Percentiles rank a stretch among this genome's conserved stretches.
Evolutionary conservation across 2,329 filamentous ascomycete genomes (phyloP).

Genomic region (Pestalotiopsis sp.): DNA sequence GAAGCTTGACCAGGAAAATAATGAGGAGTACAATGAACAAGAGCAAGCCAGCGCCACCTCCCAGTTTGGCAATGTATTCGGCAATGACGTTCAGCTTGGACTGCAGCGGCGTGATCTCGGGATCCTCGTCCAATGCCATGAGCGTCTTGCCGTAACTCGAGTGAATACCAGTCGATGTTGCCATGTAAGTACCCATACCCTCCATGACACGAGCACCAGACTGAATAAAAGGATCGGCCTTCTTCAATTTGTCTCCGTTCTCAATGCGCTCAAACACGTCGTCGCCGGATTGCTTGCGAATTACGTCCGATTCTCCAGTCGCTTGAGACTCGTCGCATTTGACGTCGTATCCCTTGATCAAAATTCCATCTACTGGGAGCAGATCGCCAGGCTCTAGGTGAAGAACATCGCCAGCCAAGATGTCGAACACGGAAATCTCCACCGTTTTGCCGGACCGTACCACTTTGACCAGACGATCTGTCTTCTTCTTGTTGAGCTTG

Average conservation of each 20-base stretch:
- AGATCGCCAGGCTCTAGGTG: conserved; percentile 76
- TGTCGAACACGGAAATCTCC: conserved; percentile 69
- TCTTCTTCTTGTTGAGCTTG: conserved; percentile 77
- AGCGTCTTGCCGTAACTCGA: conserved; percentile 77
- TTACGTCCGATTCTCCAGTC: conserved; percentile 77
- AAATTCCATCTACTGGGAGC: conserved; percentile 72
- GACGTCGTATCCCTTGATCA: conserved; percentile 72
- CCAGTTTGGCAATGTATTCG: conserved; percentile 76
- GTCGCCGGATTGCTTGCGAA: conserved; percentile 68
- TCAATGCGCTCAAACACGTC: conserved; percentile 72
- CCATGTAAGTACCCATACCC: conserved; percentile 73
- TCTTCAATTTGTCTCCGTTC: conserved; percentile 64
- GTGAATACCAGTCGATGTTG: conserved; percentile 72
- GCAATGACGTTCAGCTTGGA: conserved; percentile 75
- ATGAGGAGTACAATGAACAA: conserved; percentile 87
- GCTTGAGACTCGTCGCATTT: conserved; percentile 79
- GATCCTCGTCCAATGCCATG: conserved; percentile 72
- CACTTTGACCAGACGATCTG: conserved; percentile 72
- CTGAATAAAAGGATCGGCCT: conserved; percentile 83
- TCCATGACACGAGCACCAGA: conserved; percentile 80
- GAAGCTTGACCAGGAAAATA: conserved; percentile 75
- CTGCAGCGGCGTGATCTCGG: conserved; percentile 76
- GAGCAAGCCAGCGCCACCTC: conserved; percentile 74
- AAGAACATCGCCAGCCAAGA: conserved; percentile 71
- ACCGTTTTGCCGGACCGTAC: conserved; percentile 70